Percentiles rank a stretch among this genome's conserved stretches.
Evolutionary conservation across 257 asterid species (phyloP).

Genomic region (Nicotiana tabacum): DNA sequence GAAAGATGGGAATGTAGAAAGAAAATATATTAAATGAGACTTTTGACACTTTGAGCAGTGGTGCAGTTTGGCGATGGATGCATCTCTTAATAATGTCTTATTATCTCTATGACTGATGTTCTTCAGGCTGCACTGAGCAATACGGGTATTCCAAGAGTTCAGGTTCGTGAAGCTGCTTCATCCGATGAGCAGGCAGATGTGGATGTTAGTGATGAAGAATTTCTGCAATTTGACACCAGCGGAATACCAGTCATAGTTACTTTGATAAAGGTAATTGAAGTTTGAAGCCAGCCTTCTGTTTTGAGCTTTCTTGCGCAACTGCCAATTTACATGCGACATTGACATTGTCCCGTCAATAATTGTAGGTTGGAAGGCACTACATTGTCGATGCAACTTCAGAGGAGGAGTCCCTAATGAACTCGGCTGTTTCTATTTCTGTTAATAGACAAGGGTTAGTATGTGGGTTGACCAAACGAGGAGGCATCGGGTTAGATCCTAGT

Average conservation of each 20-base stretch:
- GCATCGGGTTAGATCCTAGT: conserved; percentile 72
- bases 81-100: background rate
- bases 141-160: conserved; percentile 76
- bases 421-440: conserved; percentile 70
- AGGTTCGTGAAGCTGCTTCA: conserved; percentile 50
- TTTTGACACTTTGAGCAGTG: background rate
- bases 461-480: conserved; percentile 81
- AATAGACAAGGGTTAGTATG: conserved; percentile 69
- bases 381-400: conserved; percentile 83
- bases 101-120: background rate
- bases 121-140: conserved; percentile 80
- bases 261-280: conserved; percentile 50
- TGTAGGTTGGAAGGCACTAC: conserved; percentile 75
- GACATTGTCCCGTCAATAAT: background rate
- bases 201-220: conserved; percentile 79
- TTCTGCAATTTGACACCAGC: conserved; percentile 70
- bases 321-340: background rate
- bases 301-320: too few relatives aligned
- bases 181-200: conserved; percentile 73
- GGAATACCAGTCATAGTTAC: conserved; percentile 75
- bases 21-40: background rate
- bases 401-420: conserved; percentile 96
- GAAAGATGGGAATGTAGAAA: background rate
- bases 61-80: background rate
- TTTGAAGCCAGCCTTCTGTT: too few relatives aligned